A percentile compares a stretch with the other conserved stretches of the same genome.
Evolutionary conservation across 1,284 basidiomycete species (phyloP).

Genomic region (Ustilago nuda): DNA sequence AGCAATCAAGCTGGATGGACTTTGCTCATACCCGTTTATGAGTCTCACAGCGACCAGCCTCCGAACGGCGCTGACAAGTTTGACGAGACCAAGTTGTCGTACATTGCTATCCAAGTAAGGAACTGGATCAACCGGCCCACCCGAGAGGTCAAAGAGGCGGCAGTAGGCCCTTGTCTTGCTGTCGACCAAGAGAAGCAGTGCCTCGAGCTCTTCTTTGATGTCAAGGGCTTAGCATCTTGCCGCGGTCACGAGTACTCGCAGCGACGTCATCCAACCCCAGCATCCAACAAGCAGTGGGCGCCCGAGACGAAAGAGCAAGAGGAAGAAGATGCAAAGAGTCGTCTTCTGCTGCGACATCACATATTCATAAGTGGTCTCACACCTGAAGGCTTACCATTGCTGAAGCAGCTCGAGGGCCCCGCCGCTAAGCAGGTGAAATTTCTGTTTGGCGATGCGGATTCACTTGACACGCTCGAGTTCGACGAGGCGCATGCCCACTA

Average conservation of each 20-base stretch:
- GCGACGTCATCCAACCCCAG: neutral
- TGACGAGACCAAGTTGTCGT: neutral
- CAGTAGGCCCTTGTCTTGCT: neutral
- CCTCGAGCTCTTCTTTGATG: neutral
- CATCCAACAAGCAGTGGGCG: neutral
- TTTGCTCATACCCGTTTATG: constrained; percentile 5
- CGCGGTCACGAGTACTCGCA: neutral
- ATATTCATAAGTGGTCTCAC: neutral
- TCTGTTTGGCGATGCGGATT: neutral
- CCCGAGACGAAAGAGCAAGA: neutral
- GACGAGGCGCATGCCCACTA: neutral
- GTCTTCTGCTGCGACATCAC: neutral
- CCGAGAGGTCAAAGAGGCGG: neutral
- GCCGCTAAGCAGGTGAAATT: neutral
- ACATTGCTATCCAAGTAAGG: constrained; percentile 7
- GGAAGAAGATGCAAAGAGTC: too few relatives aligned
- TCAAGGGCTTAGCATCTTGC: neutral
- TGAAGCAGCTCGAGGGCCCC: neutral
- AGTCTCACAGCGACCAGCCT: neutral
- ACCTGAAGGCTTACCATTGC: neutral
- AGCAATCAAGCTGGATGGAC: neutral
- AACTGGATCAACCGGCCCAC: constrained; percentile 2
- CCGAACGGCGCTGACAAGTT: neutral
- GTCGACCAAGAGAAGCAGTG: neutral
- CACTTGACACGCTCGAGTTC: neutral